Percentiles rank a stretch among this genome's conserved stretches.
Evolutionary conservation across 2,329 filamentous ascomycete species (phyloP).

Genomic region (Colletotrichum orchidophilum): DNA sequence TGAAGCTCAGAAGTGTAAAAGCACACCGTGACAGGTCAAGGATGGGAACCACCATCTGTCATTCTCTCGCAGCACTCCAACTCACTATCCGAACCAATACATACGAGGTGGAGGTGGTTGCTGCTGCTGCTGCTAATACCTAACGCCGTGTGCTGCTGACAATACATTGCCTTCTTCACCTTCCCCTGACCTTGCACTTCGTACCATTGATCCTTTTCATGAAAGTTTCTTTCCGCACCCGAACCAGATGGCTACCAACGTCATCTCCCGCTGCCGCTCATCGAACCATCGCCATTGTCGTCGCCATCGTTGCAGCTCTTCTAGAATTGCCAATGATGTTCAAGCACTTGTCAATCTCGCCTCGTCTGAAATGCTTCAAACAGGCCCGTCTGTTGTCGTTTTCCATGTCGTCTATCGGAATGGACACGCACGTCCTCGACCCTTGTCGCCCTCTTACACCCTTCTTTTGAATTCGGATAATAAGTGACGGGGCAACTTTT

Average conservation of each 20-base stretch:
- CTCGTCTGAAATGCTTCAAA: conserved; percentile 17
- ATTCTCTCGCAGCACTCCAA: neutral
- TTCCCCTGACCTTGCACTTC: conserved; percentile 19
- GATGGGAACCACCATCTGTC: neutral
- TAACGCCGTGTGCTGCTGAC: neutral
- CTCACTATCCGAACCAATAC: neutral
- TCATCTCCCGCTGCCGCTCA: conserved; percentile 19
- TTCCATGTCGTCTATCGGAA: conserved; percentile 1
- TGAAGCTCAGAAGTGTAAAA: conserved; percentile 2
- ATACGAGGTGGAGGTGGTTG: neutral
- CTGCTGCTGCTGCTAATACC: neutral
- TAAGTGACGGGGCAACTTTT: conserved; percentile 20
- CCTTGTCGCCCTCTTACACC: conserved; percentile 13
- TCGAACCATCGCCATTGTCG: conserved; percentile 2
- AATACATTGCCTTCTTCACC: neutral
- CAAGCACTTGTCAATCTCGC: neutral
- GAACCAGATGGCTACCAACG: conserved; percentile 21
- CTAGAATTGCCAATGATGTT: neutral
- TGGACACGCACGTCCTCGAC: conserved; percentile 24
- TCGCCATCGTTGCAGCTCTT: neutral
- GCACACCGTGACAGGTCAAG: neutral
- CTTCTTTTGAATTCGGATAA: conserved; percentile 15
- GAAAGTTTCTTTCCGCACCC: conserved; percentile 19
- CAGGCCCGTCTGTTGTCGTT: conserved; percentile 4
- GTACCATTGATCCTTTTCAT: conserved; percentile 11